Evolutionary conservation across 805 yeast species (phyloP), one percentile per base, ranked within the genome.

Genomic region (Zygoascus ofunaensis): DNA sequence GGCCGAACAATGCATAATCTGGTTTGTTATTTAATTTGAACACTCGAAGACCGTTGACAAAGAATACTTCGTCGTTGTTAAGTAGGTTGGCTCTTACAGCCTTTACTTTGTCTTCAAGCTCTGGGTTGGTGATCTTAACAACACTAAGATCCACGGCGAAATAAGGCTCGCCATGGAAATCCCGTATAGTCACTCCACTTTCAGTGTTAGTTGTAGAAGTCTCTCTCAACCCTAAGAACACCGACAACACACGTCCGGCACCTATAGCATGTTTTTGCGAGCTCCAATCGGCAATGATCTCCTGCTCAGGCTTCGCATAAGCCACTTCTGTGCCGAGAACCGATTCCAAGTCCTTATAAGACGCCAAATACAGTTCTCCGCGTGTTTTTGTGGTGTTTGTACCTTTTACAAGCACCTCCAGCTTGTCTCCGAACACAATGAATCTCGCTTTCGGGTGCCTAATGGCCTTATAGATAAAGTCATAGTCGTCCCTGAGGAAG

Each of bases 1-100:
- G 92, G 2, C 94, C 80, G 51, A 76, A 80, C 19, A 87, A 58
- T 2, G 86, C 76, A 0, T 87, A 82, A 42, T 45, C 45, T 8
- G 17, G 34, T 18, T 34, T 15, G 14, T 35, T 39, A 43, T 24
- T 22, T 43, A 34, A 30, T 32, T 18, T 17, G 18, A 34, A 40
- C 23, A 38, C 17, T 3, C 51, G 43, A 22, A 35, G 34, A 19
- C 42, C 28, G 28, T n/a, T 34, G 36, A 38, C 42, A 30, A 21
- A 18, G 15, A 8, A 12, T 5, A 36, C 45, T 5, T 34, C 49
- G 10, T 24, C 23, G 34, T 18, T 44, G n/a, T 40, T 47, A n/a
- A 53, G 33, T 1, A 39, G 49, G 2, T 46, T 52, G 4, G 50
- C 48, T 21, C 48, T 46, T 41, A 43, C 38, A 37, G 35, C 45